Evolutionary conservation across 2,329 filamentous ascomycete genomes (phyloP).

Genomic region (Ophiostoma sp.): DNA sequence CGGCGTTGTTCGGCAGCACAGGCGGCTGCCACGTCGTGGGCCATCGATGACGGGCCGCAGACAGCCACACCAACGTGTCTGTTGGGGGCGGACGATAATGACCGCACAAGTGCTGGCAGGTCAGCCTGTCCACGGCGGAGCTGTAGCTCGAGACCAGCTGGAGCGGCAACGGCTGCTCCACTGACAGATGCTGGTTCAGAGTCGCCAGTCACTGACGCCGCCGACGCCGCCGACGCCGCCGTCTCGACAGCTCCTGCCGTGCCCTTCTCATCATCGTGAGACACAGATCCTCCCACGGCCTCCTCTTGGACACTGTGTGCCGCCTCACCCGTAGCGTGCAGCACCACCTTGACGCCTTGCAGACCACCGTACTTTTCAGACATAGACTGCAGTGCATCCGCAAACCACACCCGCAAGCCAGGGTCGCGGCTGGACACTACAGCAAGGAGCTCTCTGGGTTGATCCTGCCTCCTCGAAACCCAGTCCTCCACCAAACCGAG

Average conservation of each 20-base stretch:
- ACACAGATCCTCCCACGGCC: no score
- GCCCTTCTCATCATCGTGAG: neutral
- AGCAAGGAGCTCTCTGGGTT: slow-evolving; percentile 31
- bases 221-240: neutral
- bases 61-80: slow-evolving; percentile 16
- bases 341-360: neutral
- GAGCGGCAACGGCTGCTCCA: neutral
- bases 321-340: neutral
- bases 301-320: no score
- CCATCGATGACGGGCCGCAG: slow-evolving; percentile 24
- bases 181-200: neutral
- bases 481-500: slow-evolving; percentile 50
- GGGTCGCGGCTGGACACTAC: slow-evolving; percentile 37
- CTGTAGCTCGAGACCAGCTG: slow-evolving; percentile 23
- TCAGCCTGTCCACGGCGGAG: slow-evolving; percentile 23
- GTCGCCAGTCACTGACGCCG: neutral
- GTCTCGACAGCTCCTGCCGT: neutral
- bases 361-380: slow-evolving; percentile 28
- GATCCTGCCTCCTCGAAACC: slow-evolving; percentile 23
- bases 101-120: neutral
- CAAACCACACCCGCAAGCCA: slow-evolving; percentile 36
- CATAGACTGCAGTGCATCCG: slow-evolving; percentile 33
- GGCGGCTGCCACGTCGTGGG: slow-evolving; percentile 8
- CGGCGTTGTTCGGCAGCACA: slow-evolving; percentile 22
- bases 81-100: neutral